Base-by-base conservation (phyloP, 176 grass and related monocot species). In the Oryza brachyantha region DNA sequence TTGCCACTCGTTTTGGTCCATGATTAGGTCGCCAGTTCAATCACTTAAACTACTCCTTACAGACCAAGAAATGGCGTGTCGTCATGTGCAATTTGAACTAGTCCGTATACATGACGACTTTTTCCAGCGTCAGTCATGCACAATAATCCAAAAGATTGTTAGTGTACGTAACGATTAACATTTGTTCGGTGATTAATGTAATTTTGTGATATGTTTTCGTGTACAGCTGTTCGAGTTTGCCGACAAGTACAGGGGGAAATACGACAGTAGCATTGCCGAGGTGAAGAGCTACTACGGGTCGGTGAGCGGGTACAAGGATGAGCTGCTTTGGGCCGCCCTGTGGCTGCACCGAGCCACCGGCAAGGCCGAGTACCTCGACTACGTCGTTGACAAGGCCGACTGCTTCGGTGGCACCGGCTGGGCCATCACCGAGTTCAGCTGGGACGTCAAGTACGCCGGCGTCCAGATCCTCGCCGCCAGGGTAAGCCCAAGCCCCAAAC, bases 251-350 rank as follows among this genome's bases (percentile, higher is more conserved):
- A 85, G 93, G 46, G 93, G 89, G 0, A 82, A 86, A 22, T 96
- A 96, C 39, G 93, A 96, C 34, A 85, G 84, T 68, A 96, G 93
- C 74, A 92, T 96, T 39, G 89, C 76, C 13, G 93, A 88, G 39
- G 93, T 92, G 72, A 96, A 96, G 93, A 92, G 84, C 81, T 96
- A 96, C 81, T 96, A 96, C 41, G 89, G 80, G 48, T 96, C 93
- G 26, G 81, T 96, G 62, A 96, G 93, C 65, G 93, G 93, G 16
- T 96, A 96, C 78, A 85, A 90, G 64, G 93, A 96, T 29, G 93
- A 96, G 86, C 82, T 96, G 7, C 81, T 96, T 10, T 96, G 93
- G 93, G 93, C 89, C 12, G 93, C 93, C 26, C 78, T 96, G 4
- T 96, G 93, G 93, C 84, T 96, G 55, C 93, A 96, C 70, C 83